These are phyloP conservation scores for Straminergon stramineum DNA, from an alignment of 225 moss, liverwort and hornwort genomes.

Conservation along the genomic window DNA sequence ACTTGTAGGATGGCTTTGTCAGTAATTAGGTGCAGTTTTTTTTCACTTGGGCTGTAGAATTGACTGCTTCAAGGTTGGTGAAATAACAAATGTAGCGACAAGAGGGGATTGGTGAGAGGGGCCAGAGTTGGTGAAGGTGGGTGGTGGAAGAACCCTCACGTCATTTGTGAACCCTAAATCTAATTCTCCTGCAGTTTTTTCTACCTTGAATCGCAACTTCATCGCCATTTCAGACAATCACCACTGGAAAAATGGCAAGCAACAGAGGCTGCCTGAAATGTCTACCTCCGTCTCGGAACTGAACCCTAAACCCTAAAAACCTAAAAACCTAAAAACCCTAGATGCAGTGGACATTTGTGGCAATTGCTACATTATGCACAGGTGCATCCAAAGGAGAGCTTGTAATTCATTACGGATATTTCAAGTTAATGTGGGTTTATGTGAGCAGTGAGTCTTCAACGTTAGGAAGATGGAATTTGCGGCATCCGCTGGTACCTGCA, in stretches of 20 bases:
- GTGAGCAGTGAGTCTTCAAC: not conserved
- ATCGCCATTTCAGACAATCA: not conserved
- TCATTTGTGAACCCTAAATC: not conserved
- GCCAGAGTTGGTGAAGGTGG: slow-evolving; percentile 1
- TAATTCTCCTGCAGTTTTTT: not conserved
- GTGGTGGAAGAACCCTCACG: not conserved
- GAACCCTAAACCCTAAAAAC: not conserved
- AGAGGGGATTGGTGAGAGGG: not conserved
- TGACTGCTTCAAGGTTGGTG: not conserved
- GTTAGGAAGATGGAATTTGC: not conserved
- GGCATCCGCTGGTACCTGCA: not conserved
- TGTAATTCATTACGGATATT: not conserved
- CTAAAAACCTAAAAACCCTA: too few relatives aligned
- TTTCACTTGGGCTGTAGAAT: not conserved
- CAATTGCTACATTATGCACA: not conserved
- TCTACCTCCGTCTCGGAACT: not conserved
- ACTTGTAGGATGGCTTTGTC: not conserved
- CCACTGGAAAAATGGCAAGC: not conserved
- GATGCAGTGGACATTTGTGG: not conserved
- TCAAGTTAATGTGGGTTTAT: not conserved
- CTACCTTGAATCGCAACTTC: not conserved
- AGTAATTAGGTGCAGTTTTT: not conserved
- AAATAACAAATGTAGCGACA: not conserved
- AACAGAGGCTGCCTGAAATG: not conserved
- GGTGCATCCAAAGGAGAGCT: not conserved